Base-by-base conservation (phyloP, 2,329 filamentous ascomycete species). In the Hypomyces rosellus region DNA sequence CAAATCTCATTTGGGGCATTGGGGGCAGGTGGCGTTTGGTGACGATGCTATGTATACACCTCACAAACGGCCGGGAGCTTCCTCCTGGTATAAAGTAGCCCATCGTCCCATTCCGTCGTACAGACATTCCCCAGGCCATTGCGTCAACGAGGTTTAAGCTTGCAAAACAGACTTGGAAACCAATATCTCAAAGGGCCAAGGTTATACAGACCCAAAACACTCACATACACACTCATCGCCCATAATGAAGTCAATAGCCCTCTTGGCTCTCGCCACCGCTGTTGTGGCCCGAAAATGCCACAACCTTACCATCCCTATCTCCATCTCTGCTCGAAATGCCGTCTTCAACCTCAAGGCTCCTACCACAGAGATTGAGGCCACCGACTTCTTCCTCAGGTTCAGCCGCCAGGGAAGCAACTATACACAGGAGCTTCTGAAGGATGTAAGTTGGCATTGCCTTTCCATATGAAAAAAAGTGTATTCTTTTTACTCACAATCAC, bases 291-390 rank as follows among this genome's bases (percentile, higher is more conserved):
- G 68, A 30, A 61, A 64, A 13, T 76, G 73, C 59, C 62, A 56
- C 36, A 75, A 84, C 53, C 59, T 84, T 33, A 78, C 72, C 1
- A 71, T 86, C 5, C 76, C 80, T 2, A 70, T 86, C 13, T 65
- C 70, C 3, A 74, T 85, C 45, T 71, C 71, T 2, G 71, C 80
- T 0, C 69, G 75, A 20, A 81, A 83, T 51, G 75, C 66, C 1
- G 62, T 75, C 5, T 84, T 84, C 61, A 65, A 75, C 52, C 50
- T 78, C 12, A 56, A 71, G n/a, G 59, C 73, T 0, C 71, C 78
- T 6, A 61, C 65, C 44, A 72, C 63, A n/a, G 76, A 82, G 57
- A 70, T 82, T 34, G 80, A 85, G 2, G 76, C 77, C 1, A 77
- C 77, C 12, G 72, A 77, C 54, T 80, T 85, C 56, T 64, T 76